Conservation (phyloP, 768 basidiomycete species). For the Tubosaeta brunneosetosa region DNA sequence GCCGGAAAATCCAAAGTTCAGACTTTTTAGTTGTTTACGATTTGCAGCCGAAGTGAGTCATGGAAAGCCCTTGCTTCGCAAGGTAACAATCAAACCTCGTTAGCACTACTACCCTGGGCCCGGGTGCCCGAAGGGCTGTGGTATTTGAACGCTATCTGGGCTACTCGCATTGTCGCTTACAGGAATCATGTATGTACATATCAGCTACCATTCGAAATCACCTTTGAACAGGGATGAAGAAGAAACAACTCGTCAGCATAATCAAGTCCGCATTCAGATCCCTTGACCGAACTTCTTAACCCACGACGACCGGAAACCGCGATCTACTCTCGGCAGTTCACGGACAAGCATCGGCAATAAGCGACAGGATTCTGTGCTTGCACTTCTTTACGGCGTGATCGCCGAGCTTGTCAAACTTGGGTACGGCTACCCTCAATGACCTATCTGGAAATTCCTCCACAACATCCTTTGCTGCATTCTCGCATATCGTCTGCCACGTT, state of each 20-base stretch:
- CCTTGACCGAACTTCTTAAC: background rate
- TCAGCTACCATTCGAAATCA: background rate
- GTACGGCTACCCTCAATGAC: conserved; percentile 17
- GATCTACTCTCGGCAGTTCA: background rate
- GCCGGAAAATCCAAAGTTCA: too few species aligned
- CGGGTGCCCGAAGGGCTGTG: too few species aligned
- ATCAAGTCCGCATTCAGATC: too few species aligned
- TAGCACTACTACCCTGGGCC: too few species aligned
- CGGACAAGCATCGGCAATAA: conserved; percentile 16
- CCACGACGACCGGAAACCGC: background rate
- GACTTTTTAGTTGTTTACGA: too few species aligned
- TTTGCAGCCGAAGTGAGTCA: too few species aligned
- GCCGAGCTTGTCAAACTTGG: conserved; percentile 6
- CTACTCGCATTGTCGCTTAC: background rate
- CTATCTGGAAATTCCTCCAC: conserved; percentile 12
- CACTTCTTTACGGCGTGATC: conserved; percentile 18
- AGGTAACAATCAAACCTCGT: too few species aligned
- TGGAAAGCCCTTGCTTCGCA: too few species aligned
- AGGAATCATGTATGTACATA: conserved; percentile 2
- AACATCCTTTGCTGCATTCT: conserved; percentile 2
- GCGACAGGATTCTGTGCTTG: conserved; percentile 17
- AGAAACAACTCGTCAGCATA: too few species aligned
- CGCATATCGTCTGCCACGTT: conserved; percentile 20
- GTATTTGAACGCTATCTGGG: background rate
- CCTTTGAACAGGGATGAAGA: background rate